phyloP scores from a whole-genome alignment of 192 early-diverging fungal species.

The Piromyces finnis region DNA sequence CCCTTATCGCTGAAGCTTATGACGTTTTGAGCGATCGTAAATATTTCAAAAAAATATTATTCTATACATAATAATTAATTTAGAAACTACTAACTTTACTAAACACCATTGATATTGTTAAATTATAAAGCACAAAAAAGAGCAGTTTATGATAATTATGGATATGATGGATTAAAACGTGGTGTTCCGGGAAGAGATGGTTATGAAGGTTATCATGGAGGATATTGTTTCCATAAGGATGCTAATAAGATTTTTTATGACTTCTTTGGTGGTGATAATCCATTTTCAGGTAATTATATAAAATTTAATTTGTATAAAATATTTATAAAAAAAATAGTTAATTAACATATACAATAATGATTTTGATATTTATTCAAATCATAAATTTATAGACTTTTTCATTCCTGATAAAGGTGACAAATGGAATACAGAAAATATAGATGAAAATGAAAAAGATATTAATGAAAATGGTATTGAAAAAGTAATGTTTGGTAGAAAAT shows the following conservation, averaged over 20 bases:
- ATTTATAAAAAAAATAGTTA: too few species aligned
- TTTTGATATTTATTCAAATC: too few species aligned
- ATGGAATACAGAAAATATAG: not conserved
- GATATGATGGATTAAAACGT: not conserved
- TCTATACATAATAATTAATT: too few species aligned
- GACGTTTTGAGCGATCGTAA: not conserved
- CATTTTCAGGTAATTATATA: not conserved
- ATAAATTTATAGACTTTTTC: not conserved
- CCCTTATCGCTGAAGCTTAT: not conserved
- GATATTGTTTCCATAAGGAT: too few species aligned
- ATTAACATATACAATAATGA: too few species aligned
- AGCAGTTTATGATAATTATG: too few species aligned
- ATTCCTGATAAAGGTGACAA: not conserved
- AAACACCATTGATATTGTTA: too few species aligned
- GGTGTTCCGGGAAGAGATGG: not conserved
- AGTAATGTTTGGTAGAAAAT: constrained; percentile 24
- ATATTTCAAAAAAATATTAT: too few species aligned
- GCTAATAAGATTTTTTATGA: not conserved
- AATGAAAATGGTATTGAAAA: not conserved
- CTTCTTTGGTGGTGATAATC: not conserved
- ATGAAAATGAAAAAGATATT: constrained; percentile 1
- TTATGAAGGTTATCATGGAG: not conserved
- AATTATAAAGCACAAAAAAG: too few species aligned
- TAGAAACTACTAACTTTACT: too few species aligned
- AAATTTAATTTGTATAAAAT: too few species aligned